Base-by-base conservation (phyloP, 2,329 filamentous ascomycete species). In the Clonostachys rosea region DNA sequence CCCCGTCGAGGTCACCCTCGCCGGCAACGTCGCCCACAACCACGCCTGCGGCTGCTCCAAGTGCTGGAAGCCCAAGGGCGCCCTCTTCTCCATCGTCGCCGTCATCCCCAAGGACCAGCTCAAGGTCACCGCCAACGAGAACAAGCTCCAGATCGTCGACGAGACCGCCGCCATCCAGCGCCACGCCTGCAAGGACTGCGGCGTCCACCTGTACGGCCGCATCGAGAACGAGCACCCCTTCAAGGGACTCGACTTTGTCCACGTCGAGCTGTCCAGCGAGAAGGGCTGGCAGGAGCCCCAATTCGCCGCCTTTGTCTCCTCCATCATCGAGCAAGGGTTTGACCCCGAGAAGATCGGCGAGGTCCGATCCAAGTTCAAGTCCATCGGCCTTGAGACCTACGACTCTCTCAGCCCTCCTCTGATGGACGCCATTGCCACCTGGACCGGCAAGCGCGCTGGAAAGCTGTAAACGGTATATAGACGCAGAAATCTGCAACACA, bases 261-360 rank as follows among this genome's bases (percentile, higher is more conserved):
- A 87, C 62, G 71, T 70, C 2, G 83, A 87, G 65, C 66, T 87
- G 41, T 78, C 74, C 16, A 67, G 75, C 44, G 63, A 75, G 47
- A 71, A 76, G 59, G 83, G 83, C n/a, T 87, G 84, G 83, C 83
- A 87, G 65, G 83, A 85, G 66, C 82, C 82, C 7, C 83, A 86
- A 58, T 87, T 87, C 54, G 83, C 83, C 3, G 84, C 76, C 0
- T 87, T 87, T 50, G 82, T 87, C 37, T 81, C 76, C 35, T 83
- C 76, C 47, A 79, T 86, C 49, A 84, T 87, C 49, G 83, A 87
- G 74, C 81, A 86, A 58, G 84, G 83, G 2, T 84, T 79, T 55
- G 63, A 75, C 42, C 77, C 82, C 0, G 60, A 66, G 14, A 67
- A 70, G 35, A 83, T 84, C 56, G 74, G 71, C 43, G 73, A 69